Conservation (phyloP, 2,329 filamentous ascomycete species). For the Grosmannia serpens region DNA sequence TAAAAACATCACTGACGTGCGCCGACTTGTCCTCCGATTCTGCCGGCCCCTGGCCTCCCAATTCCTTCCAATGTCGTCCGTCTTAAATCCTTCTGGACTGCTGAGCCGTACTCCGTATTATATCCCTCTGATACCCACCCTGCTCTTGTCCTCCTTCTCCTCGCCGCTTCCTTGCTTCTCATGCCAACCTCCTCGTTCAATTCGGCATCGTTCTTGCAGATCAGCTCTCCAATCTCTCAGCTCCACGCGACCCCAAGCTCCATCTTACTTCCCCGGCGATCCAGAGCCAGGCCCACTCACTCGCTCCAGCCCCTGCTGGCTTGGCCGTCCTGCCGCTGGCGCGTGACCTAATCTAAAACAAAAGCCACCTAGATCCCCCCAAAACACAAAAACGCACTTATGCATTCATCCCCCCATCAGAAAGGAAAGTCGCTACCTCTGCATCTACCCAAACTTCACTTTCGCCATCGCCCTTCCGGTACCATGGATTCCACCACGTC, state of each 20-base stretch:
- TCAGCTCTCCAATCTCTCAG: neutral
- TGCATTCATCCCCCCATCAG: conserved; percentile 3
- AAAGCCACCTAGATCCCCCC: neutral
- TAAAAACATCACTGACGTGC: neutral
- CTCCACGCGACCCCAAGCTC: neutral
- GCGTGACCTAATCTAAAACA: neutral
- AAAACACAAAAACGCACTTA: neutral
- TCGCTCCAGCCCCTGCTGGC: neutral
- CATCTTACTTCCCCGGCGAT: neutral
- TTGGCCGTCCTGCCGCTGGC: neutral
- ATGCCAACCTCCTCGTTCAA: neutral
- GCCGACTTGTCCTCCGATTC: neutral
- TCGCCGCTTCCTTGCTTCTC: neutral
- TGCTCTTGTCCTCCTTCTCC: neutral
- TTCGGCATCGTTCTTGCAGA: neutral
- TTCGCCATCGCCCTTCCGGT: neutral
- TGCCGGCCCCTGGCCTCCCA: neutral
- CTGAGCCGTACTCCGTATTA: neutral
- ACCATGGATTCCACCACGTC: conserved; percentile 8
- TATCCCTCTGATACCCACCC: neutral
- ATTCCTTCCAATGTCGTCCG: neutral
- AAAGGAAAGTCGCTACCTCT: neutral
- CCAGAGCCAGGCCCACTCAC: neutral
- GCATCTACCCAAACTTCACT: neutral
- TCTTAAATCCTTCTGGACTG: neutral